Base-by-base conservation (phyloP, 768 basidiomycete genomes). In the Tubosaeta sp. region DNA sequence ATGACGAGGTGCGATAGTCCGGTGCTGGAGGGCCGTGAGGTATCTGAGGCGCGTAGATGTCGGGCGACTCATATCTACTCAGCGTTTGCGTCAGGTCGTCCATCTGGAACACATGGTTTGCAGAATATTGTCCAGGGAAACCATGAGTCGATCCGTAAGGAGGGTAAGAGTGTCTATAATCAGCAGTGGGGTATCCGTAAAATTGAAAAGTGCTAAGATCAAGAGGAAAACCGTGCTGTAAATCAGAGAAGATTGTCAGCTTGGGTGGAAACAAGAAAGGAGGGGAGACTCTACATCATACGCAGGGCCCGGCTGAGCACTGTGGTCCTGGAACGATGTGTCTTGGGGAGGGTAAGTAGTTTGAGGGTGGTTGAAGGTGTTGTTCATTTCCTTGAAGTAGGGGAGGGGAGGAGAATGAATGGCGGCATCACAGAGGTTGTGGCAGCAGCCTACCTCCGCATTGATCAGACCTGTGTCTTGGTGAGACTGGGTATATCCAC, bases 381-480 rank as follows among this genome's bases (percentile, higher is more conserved):
- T 46, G 25, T 17, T 34, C 35, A 16, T 39, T 17, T 44, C 56
- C 64, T 66, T 39, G 16, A 42, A 25, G 43, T 27, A 13, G 14
- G 34, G 46, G 46, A 34, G n/a, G 33, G 37, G 12, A n/a, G 1
- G 2, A 34, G 25, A 26, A 26, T 52, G 2, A 59, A 32, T 17
- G 11, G 26, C 3, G 7, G 38, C 7, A n/a, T 38, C 26, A 12
- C 43, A 6, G 9, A 41, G 32, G 14, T n/a, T 46, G 43, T 62
- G 53, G 60, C 41, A 38, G 31, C 29, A 29, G 32, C 43, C 32
- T 17, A 60, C 61, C 56, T 51, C 43, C 3, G 10, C n/a, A 16
- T 53, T 45, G 16, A 60, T 32, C 25, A 25, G 29, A 16, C 19
- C 34, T 25, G 51, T 46, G 11, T 54, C 48, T 5, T 25, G 63